These are phyloP conservation scores for Camelina sativa DNA, from an alignment of 345 rosid species.

Conservation along the genomic window DNA sequence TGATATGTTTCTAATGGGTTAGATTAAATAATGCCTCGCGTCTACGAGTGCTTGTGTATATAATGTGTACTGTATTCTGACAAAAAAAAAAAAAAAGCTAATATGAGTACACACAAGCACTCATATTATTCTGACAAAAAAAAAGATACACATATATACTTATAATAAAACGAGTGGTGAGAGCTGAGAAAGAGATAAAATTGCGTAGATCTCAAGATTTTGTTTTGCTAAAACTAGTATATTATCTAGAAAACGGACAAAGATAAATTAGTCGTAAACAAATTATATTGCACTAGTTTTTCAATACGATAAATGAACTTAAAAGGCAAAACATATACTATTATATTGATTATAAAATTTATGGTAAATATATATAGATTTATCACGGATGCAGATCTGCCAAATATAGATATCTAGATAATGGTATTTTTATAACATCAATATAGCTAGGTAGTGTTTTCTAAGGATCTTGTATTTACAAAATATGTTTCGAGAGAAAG, in stretches of 20 bases:
- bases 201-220: background rate
- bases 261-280: background rate
- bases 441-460: no score
- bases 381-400: background rate
- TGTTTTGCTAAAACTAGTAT: background rate
- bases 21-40: no score
- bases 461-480: no score
- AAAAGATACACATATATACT: no score
- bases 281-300: background rate
- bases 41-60: background rate
- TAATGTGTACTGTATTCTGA: background rate
- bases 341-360: background rate
- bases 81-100: no score
- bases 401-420: no score
- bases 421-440: no score
- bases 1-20: background rate
- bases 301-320: background rate
- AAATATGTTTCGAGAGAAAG: no score
- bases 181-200: background rate
- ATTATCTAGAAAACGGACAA: background rate
- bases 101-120: no score
- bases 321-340: background rate
- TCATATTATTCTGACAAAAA: no score
- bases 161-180: background rate
- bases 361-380: background rate